These are phyloP conservation scores for Piper betle DNA, from an alignment of 164 flowering plant species.

Conservation along the genomic window DNA sequence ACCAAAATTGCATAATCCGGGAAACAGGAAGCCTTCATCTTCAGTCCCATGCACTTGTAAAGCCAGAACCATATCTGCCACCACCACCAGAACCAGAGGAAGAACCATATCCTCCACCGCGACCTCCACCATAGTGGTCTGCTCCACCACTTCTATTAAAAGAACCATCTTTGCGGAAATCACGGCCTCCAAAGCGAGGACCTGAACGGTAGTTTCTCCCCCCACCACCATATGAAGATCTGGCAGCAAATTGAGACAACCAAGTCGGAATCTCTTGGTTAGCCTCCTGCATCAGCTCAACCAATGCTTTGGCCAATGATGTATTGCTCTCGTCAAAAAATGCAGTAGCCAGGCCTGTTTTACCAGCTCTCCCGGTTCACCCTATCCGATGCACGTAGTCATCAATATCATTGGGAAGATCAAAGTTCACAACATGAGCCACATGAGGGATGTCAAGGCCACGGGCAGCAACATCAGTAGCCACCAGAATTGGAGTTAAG, in stretches of 20 bases:
- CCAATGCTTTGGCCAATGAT: conserved; percentile 39
- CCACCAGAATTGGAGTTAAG: conserved; percentile 55
- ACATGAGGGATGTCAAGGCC: conserved; percentile 76
- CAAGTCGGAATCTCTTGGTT: conserved; percentile 70
- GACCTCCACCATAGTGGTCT: conserved; percentile 27
- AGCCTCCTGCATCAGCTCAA: conserved; percentile 62
- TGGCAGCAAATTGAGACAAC: conserved; percentile 47
- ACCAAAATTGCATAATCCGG: conserved; percentile 9
- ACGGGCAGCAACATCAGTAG: conserved; percentile 80
- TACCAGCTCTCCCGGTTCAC: conserved; percentile 67
- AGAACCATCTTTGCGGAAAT: conserved; percentile 40
- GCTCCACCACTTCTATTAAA: conserved; percentile 20
- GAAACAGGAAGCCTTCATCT: conserved; percentile 4
- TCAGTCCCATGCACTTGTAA: conserved; percentile 57
- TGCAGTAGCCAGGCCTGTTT: conserved; percentile 57
- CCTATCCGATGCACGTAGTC: conserved; percentile 74
- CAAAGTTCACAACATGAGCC: conserved; percentile 68
- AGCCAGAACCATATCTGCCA: conserved; percentile 6
- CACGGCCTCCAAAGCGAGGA: conserved; percentile 59
- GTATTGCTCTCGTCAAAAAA: conserved; percentile 62
- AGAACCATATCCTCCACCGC: conserved; percentile 22
- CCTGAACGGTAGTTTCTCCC: conserved; percentile 39
- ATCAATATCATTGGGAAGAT: conserved; percentile 73
- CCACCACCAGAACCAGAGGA: conserved; percentile 14
- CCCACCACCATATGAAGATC: conserved; percentile 40